These are phyloP conservation scores for Mycosphaerelloides madeirae DNA, from an alignment of 2,329 filamentous ascomycete genomes.

Conservation along the genomic window DNA sequence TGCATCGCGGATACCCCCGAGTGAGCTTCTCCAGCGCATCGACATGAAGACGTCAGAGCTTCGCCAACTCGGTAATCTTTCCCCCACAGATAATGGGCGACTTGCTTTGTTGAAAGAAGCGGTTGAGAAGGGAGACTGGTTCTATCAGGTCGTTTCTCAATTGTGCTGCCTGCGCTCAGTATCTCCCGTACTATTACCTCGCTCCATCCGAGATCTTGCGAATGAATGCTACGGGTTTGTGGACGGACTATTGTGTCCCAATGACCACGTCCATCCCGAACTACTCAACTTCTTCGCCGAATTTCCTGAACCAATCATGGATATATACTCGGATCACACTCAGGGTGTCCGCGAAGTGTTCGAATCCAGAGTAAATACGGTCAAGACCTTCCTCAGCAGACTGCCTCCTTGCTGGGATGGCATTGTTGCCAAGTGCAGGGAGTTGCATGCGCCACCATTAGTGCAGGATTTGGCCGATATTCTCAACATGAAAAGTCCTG, in stretches of 20 bases:
- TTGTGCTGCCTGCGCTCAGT: conserved; percentile 56
- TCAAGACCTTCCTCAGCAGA: conserved; percentile 20
- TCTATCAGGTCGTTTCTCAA: conserved; percentile 64
- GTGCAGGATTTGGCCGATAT: conserved; percentile 51
- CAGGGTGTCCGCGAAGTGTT: conserved; percentile 40
- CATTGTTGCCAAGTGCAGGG: conserved; percentile 19
- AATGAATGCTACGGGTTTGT: conserved; percentile 34
- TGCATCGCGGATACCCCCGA: conserved; percentile 10
- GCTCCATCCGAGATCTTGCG: conserved; percentile 35
- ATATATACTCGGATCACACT: conserved; percentile 21
- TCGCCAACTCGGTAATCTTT: not conserved
- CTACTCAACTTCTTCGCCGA: conserved; percentile 44
- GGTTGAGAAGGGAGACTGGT: conserved; percentile 51
- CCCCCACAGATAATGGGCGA: conserved; percentile 34
- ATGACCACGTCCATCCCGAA: conserved; percentile 37
- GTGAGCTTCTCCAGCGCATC: conserved; percentile 8
- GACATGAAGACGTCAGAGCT: conserved; percentile 2
- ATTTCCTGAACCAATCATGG: conserved; percentile 49
- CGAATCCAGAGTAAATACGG: conserved; percentile 25
- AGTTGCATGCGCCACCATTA: conserved; percentile 50
- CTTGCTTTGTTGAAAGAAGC: conserved; percentile 55
- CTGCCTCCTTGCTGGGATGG: conserved; percentile 23
- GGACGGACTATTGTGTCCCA: conserved; percentile 43
- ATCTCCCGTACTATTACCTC: conserved; percentile 35
- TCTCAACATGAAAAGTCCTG: conserved; percentile 47